Conservation (phyloP, 768 basidiomycete species). For the Lactarius indigo region DNA sequence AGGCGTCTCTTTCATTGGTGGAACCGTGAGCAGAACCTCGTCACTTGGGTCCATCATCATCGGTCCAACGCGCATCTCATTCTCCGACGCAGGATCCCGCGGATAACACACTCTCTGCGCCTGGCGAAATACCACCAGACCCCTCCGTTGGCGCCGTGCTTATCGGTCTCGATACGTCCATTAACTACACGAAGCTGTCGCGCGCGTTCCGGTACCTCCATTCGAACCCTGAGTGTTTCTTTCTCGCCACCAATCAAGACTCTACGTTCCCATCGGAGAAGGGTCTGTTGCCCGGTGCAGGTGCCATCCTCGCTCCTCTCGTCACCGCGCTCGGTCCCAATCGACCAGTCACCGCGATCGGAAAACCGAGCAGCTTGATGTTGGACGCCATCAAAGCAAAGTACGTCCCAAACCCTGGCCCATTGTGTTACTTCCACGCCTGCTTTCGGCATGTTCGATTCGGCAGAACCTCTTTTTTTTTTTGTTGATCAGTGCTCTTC, state of each 20-base stretch:
- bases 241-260: slow-evolving; percentile 91
- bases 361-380: slow-evolving; percentile 91
- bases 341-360: slow-evolving; percentile 71
- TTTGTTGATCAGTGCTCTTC: slow-evolving; percentile 1
- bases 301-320: slow-evolving; percentile 79
- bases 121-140: slow-evolving; percentile 72
- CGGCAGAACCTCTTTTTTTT: neutral
- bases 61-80: slow-evolving; percentile 13
- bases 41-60: slow-evolving; percentile 11
- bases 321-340: slow-evolving; percentile 55
- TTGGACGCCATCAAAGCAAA: slow-evolving; percentile 86
- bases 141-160: slow-evolving; percentile 85
- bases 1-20: slow-evolving; percentile 76
- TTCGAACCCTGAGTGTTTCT: slow-evolving; percentile 73
- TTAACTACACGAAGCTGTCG: slow-evolving; percentile 93
- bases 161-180: slow-evolving; percentile 82
- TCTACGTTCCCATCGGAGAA: slow-evolving; percentile 81
- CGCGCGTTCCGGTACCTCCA: slow-evolving; percentile 90
- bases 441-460: slow-evolving; percentile 2
- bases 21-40: slow-evolving; percentile 57
- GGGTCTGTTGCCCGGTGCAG: slow-evolving; percentile 78
- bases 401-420: slow-evolving; percentile 35
- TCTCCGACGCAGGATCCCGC: slow-evolving; percentile 62
- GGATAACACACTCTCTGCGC: slow-evolving; percentile 70
- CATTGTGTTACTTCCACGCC: neutral